Evolutionary conservation across 176 grass and related monocot species (phyloP), one percentile per base, ranked within the genome.

Genomic region (Tillandsia leiboldiana): DNA sequence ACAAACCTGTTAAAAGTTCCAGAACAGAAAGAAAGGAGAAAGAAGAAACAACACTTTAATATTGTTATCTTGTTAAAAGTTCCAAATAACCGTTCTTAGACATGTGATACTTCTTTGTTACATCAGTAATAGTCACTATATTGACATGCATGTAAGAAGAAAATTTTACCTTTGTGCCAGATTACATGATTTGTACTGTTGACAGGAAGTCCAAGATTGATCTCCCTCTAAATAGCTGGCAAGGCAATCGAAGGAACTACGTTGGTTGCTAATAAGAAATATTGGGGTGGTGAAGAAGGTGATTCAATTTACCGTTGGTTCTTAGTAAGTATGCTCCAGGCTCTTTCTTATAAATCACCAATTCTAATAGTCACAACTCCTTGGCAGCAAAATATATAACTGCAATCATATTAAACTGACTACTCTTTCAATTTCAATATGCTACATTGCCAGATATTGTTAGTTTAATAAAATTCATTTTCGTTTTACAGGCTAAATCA

Each of bases 241-340:
- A 67, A 90, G 48, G 73, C 72, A 64, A 78, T 90, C 69, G 94
- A 97, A 72, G 94, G 89, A 65, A 70, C 64, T 64, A 87, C 71
- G 61, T 62, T 97, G 67, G 70, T 97, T 81, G 84, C 82, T 26
- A 81, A 77, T 61, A 92, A 71, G 81, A 87, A 57, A 80, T 97
- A 97, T 78, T 97, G 94, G 94, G 94, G 94, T 56, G 94, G 94
- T 79, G 84, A 90, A 85, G 94, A 97, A 90, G 94, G 94, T 49
- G 70, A 97, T 42, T 85, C 89, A 51, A 70, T 92, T 49, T 92
- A 90, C 80, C 63, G 28, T 53, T 97, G 94, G 94, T 69, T 90
- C 67, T 72, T 90, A 86, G 94, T 97, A 80, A 64, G 86, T 62
- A 56, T 56, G 47, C 78, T n/a, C 70, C 83, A 50, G 61, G 54